phyloP scores from a whole-genome alignment of 495 filamentous ascomycete species.

The Friedmanniomyces simplex region DNA sequence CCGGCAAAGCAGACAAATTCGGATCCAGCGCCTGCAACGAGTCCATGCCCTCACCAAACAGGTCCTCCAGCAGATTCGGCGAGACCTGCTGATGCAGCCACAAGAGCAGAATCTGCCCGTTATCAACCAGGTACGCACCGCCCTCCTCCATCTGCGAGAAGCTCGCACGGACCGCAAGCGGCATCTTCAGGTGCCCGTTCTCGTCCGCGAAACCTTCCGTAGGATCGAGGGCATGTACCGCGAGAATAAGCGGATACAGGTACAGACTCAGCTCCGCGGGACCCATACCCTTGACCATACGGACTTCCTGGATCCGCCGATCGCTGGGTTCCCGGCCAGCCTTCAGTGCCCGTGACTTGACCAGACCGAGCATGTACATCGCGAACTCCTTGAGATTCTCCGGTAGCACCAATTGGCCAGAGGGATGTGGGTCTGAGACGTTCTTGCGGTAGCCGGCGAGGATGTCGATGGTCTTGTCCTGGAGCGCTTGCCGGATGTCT shows the following conservation, averaged over 20 bases:
- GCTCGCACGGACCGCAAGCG: constrained; percentile 57
- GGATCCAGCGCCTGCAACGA: constrained; percentile 69
- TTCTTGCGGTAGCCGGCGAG: constrained; percentile 89
- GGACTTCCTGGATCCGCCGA: constrained; percentile 80
- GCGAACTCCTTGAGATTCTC: constrained; percentile 94
- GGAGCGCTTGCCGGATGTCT: constrained; percentile 71
- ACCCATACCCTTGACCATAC: constrained; percentile 80
- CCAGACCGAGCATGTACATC: constrained; percentile 90
- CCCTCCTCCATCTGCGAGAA: constrained; percentile 87
- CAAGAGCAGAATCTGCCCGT: constrained; percentile 79
- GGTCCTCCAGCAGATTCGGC: constrained; percentile 74
- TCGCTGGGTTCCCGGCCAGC: constrained; percentile 85
- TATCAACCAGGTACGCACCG: constrained; percentile 95
- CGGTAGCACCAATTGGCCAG: constrained; percentile 86
- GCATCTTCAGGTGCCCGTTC: constrained; percentile 68
- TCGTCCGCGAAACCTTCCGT: constrained; percentile 78
- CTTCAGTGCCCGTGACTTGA: constrained; percentile 92
- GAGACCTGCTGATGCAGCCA: constrained; percentile 76
- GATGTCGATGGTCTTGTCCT: constrained; percentile 91
- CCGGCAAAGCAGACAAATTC: constrained; percentile 55
- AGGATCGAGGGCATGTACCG: constrained; percentile 69
- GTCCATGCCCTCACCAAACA: constrained; percentile 71
- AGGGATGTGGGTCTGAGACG: constrained; percentile 73
- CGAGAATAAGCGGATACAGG: constrained; percentile 88
- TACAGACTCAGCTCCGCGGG: constrained; percentile 78